Evolutionary conservation across 23 red algal species (phyloP).

Genomic region (Gracilaria caudata): DNA sequence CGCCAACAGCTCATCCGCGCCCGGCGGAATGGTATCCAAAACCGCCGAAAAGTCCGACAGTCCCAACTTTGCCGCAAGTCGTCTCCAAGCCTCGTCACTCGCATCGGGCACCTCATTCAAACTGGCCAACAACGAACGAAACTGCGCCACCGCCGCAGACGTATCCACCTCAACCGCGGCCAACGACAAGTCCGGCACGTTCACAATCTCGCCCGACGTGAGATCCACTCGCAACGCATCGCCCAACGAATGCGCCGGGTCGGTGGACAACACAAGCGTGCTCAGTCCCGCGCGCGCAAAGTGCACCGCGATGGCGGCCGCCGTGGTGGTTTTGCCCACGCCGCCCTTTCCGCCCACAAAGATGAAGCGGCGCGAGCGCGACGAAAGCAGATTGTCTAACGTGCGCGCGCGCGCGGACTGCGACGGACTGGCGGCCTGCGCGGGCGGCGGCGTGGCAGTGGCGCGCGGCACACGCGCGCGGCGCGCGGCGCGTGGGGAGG

Average conservation of each 20-base stretch:
- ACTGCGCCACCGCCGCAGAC: conserved; percentile 77
- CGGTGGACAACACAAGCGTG: conserved; percentile 92
- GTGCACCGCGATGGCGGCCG: conserved; percentile 80
- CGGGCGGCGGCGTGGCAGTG: not conserved
- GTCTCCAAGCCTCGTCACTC: not conserved
- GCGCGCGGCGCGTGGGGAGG: not conserved
- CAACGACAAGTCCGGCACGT: conserved; percentile 43
- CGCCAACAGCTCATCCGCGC: conserved; percentile 97
- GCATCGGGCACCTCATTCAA: conserved; percentile 41
- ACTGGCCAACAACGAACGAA: conserved; percentile 64
- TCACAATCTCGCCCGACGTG: conserved; percentile 44
- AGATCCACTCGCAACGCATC: conserved; percentile 87
- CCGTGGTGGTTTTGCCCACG: conserved; percentile 92
- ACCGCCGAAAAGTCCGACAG: conserved; percentile 88
- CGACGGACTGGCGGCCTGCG: conserved; percentile 1
- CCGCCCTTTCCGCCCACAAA: conserved; percentile 96
- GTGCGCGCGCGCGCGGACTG: not conserved
- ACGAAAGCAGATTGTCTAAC: conserved; percentile 37
- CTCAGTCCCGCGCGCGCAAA: conserved; percentile 70
- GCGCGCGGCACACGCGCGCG: not conserved
- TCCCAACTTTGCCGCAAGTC: conserved; percentile 48
- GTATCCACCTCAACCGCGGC: conserved; percentile 93
- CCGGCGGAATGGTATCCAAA: conserved; percentile 92
- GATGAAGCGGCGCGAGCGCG: conserved; percentile 60
- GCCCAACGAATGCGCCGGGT: conserved; percentile 97